Evolutionary conservation across 2,329 filamentous ascomycete species (phyloP), one percentile per base, ranked within the genome.

Genomic region (Curvularia sp.): DNA sequence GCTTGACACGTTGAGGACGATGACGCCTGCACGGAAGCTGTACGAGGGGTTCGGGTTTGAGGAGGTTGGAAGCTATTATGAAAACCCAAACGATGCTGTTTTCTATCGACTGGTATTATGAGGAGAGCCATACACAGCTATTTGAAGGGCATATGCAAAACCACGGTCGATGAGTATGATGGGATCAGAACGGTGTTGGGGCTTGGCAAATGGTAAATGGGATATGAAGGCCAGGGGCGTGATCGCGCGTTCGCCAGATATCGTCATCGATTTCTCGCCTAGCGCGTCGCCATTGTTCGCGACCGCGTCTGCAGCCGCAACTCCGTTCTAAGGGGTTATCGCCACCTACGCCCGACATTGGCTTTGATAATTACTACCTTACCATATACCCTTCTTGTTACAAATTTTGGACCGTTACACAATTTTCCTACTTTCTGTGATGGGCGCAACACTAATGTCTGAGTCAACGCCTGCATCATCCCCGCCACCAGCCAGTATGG

Each of bases 1-100:
- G 55, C 77, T 88, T 13, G 85, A 88, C 75, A 87, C 85, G 15
- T 66, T 88, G 56, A 72, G 78, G 8, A 75, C 68, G 6, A 88
- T 88, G 86, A 70, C 61, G 12, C 75, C 77, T 10, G 85, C 86
- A 20, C 77, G 79, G 58, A 70, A 65, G 31, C 62, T 87, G 62
- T 88, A 88, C 73, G 69, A 69, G 49, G 69, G 68, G 4, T 68
- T 80, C 59, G 85, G 86, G 1, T 88, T 88, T 70, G 73, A 75
- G 61, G 80, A 83, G 63, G 80, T 81, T 39, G 75, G 77, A 41
- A 69, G 77, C 24, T 88, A 88, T 66, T 87, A 88, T 70, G 79
- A 84, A 13, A 86, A 82, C 33, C 63, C 86, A 35, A 75, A 82
- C 50, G 80, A 79, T 28, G 86, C 84, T 6, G 74, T 83, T 15